These are phyloP conservation scores for Stemphylium lycopersici DNA, from an alignment of 2,329 filamentous ascomycete species.

Conservation along the genomic window DNA sequence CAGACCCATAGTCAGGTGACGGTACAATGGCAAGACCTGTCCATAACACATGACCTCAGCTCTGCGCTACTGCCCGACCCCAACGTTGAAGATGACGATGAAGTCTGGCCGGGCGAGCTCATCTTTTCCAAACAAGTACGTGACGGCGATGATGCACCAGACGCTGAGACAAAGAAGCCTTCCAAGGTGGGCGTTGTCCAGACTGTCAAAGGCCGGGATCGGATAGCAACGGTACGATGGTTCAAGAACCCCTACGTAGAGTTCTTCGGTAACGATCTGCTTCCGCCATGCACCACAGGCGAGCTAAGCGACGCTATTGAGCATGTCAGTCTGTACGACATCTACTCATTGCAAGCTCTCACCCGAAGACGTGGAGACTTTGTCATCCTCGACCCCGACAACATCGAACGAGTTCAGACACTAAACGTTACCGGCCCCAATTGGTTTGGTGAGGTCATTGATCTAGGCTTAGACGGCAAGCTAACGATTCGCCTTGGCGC, in stretches of 20 bases:
- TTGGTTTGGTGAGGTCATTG: conserved; percentile 65
- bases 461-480: conserved; percentile 59
- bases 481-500: conserved; percentile 62
- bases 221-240: conserved; percentile 64
- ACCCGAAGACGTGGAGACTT: conserved; percentile 59
- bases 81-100: conserved; percentile 61
- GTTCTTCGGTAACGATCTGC: conserved; percentile 45
- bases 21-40: conserved; percentile 66
- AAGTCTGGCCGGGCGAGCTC: conserved; percentile 64
- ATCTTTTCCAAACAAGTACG: conserved; percentile 55
- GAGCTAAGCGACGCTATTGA: conserved; percentile 51
- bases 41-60: conserved; percentile 55
- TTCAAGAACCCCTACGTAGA: conserved; percentile 48
- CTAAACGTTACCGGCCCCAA: conserved; percentile 39
- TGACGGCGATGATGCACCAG: conserved; percentile 16
- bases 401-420: conserved; percentile 16
- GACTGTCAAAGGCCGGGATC: conserved; percentile 60
- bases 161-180: conserved; percentile 49
- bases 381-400: conserved; percentile 55
- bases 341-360: conserved; percentile 57
- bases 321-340: conserved; percentile 65
- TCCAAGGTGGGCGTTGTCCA: conserved; percentile 63
- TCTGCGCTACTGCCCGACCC: conserved; percentile 57
- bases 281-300: conserved; percentile 54
- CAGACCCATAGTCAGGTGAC: conserved; percentile 57